Evolutionary conservation across 768 basidiomycete genomes (phyloP).

Genomic region (Leccinum variicolor): DNA sequence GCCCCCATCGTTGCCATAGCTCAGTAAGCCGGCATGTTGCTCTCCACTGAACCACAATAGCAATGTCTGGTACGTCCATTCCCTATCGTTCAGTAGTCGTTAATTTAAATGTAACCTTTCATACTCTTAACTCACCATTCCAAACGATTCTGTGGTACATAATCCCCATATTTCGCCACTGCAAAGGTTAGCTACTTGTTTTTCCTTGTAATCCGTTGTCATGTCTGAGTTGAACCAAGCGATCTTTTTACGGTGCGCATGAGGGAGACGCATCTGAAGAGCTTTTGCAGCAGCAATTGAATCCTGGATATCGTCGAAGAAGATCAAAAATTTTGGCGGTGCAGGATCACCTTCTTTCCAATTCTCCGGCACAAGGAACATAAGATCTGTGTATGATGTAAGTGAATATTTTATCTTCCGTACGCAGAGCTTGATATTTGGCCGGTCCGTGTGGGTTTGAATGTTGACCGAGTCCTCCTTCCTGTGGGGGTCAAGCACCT

Average conservation of each 20-base stretch:
- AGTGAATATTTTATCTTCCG: neutral
- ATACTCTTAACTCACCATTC: neutral
- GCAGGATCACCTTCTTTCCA: neutral
- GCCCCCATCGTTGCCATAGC: neutral
- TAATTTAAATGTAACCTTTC: fast-evolving
- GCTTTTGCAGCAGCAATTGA: neutral
- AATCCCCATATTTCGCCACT: neutral
- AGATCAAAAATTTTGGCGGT: neutral
- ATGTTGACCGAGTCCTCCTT: neutral
- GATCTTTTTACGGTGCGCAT: neutral
- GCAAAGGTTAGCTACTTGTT: neutral
- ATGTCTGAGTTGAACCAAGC: neutral
- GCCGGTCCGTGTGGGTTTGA: neutral
- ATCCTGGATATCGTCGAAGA: neutral
- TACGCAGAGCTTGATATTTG: neutral
- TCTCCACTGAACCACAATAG: neutral
- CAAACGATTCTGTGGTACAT: neutral
- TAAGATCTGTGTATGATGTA: neutral
- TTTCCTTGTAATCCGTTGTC: neutral
- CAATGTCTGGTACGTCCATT: neutral
- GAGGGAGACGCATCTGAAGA: neutral
- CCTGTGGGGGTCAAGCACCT: neutral
- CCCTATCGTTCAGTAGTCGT: neutral
- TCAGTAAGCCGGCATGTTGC: neutral
- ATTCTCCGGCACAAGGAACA: neutral